Evolutionary conservation across 805 yeast genomes (phyloP).

Genomic region (Lachancea mirantina): DNA sequence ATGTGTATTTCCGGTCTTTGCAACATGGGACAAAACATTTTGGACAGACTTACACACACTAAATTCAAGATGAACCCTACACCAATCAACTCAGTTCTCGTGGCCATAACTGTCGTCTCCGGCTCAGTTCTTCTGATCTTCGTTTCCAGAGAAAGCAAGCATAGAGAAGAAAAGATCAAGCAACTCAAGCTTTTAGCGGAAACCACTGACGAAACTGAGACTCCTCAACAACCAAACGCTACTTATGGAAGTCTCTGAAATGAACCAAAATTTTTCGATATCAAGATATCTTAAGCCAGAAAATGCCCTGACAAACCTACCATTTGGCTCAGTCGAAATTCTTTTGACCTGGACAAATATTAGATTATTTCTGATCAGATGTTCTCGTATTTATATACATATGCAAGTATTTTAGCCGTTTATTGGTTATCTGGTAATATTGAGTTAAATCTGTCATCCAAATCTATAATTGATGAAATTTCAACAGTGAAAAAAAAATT

Average conservation of each 20-base stretch:
- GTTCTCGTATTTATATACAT: too few species aligned
- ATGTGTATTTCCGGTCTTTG: conserved; percentile 78
- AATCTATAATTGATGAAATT: too few species aligned
- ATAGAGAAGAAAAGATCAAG: conserved; percentile 6
- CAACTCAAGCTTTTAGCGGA: background rate
- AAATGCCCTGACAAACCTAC: too few species aligned
- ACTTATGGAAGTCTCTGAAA: conserved; percentile 2
- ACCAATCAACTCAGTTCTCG: conserved; percentile 60
- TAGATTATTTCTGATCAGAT: too few species aligned
- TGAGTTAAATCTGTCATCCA: too few species aligned
- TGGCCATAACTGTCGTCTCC: conserved; percentile 39
- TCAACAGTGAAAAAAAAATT: too few species aligned
- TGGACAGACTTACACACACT: conserved; percentile 68
- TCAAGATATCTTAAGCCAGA: too few species aligned
- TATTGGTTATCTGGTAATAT: too few species aligned
- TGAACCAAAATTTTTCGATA: background rate
- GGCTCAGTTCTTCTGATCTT: conserved; percentile 3
- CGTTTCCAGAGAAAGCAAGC: conserved; percentile 6
- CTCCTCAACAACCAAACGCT: background rate
- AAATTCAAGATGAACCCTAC: conserved; percentile 66
- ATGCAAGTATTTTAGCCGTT: too few species aligned
- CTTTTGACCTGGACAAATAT: too few species aligned
- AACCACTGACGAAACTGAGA: background rate
- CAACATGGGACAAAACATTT: conserved; percentile 60
- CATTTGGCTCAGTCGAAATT: too few species aligned